A percentile compares a stretch with the other conserved stretches of the same genome.
Conservation (phyloP, 495 filamentous ascomycete genomes). For the Penicillium longicatenatum region DNA sequence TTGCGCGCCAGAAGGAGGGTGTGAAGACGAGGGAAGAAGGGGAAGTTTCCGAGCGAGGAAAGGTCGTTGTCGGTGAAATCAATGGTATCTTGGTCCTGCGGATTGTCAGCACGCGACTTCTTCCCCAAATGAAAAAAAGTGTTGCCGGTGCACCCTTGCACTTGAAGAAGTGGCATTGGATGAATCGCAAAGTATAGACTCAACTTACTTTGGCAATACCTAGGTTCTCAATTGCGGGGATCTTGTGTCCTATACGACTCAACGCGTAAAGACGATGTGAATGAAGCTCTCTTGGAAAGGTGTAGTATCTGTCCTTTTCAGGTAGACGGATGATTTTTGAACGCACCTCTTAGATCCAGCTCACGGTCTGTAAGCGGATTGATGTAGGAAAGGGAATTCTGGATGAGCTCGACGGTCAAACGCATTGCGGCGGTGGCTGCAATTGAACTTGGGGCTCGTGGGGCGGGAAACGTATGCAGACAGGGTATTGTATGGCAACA, state of each 20-base stretch:
- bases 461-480: background rate
- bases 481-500: background rate
- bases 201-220: constrained; percentile 81
- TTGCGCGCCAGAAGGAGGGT: constrained; percentile 91
- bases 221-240: constrained; percentile 96
- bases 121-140: background rate
- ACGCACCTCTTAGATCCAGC: constrained; percentile 99
- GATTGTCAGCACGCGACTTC: background rate
- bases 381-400: constrained; percentile 90
- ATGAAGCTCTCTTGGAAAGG: constrained; percentile 71
- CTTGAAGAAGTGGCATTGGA: background rate
- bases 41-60: constrained; percentile 84
- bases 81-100: constrained; percentile 83
- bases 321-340: constrained; percentile 35
- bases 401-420: constrained; percentile 91
- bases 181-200: constrained; percentile 3
- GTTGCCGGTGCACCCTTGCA: background rate
- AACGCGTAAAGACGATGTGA: constrained; percentile 69
- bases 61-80: constrained; percentile 99
- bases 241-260: constrained; percentile 86
- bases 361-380: constrained; percentile 98
- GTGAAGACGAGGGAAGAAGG: constrained; percentile 81
- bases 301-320: constrained; percentile 99
- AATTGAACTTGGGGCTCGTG: constrained; percentile 1
- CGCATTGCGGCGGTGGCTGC: constrained; percentile 64